These are phyloP conservation scores for Aspergillus affinis DNA, from an alignment of 495 filamentous ascomycete species.

Conservation along the genomic window DNA sequence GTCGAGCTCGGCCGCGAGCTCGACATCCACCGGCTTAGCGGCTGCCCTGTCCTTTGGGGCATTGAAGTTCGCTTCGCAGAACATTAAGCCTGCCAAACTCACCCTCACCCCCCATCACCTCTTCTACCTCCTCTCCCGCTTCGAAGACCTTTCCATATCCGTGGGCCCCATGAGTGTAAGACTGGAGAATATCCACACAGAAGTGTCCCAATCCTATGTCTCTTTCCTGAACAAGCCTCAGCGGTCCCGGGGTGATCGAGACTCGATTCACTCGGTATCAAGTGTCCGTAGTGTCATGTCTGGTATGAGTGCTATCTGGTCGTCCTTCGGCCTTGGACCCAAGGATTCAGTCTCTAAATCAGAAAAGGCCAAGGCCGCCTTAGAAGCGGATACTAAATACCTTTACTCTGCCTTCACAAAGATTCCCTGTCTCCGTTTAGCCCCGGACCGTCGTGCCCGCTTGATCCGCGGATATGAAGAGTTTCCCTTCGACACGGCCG, in stretches of 20 bases:
- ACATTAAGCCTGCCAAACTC: constrained; percentile 83
- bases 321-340: constrained; percentile 75
- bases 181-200: constrained; percentile 90
- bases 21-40: constrained; percentile 70
- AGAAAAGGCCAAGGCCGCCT: constrained; percentile 81
- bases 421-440: constrained; percentile 84
- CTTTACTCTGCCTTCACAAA: constrained; percentile 98
- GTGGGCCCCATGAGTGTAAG: constrained; percentile 96
- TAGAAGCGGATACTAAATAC: constrained; percentile 87
- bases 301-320: constrained; percentile 89
- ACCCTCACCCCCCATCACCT: constrained; percentile 96
- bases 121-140: constrained; percentile 91
- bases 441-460: constrained; percentile 84
- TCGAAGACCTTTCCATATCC: constrained; percentile 85
- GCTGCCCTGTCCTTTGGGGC: constrained; percentile 83
- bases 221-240: constrained; percentile 85
- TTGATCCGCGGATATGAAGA: constrained; percentile 93
- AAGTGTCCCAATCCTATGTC: constrained; percentile 84
- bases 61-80: constrained; percentile 79
- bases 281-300: constrained; percentile 98
- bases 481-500: constrained; percentile 97
- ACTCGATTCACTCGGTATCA: constrained; percentile 91
- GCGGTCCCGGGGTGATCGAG: constrained; percentile 73
- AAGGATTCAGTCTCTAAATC: constrained; percentile 73
- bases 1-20: constrained; percentile 48